Percentiles rank a stretch among this genome's conserved stretches.
These are phyloP conservation scores for Pochonia chlamydosporia DNA, from an alignment of 2,329 filamentous ascomycete species.

Conservation along the genomic window DNA sequence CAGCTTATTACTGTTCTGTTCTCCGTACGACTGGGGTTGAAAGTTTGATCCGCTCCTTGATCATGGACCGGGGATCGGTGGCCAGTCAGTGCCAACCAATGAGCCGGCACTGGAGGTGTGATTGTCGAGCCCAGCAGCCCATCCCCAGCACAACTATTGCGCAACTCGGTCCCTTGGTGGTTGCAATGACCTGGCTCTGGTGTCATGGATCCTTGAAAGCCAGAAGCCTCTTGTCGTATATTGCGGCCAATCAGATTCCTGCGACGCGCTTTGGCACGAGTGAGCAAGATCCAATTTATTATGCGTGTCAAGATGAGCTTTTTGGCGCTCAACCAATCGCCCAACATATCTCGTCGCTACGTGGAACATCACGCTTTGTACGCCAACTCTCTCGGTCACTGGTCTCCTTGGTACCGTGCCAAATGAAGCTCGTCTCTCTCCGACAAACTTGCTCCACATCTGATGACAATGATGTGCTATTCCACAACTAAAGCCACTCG, in stretches of 20 bases:
- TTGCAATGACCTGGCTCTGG: neutral
- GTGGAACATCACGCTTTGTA: too few relatives aligned
- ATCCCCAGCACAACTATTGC: slow-evolving; percentile 1
- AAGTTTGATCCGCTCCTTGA: neutral
- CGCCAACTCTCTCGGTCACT: too few relatives aligned
- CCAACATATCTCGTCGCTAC: too few relatives aligned
- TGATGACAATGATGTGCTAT: too few relatives aligned
- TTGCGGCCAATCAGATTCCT: slow-evolving; percentile 3
- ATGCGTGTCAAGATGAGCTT: slow-evolving; percentile 7
- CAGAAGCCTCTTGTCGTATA: neutral
- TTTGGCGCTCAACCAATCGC: neutral
- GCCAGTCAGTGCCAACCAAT: slow-evolving; percentile 1
- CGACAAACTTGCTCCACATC: too few relatives aligned
- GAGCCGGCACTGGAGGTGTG: neutral
- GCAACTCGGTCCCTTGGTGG: slow-evolving; percentile 4
- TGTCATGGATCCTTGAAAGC: slow-evolving; percentile 1
- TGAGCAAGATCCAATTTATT: slow-evolving; percentile 8
- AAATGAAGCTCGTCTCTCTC: neutral
- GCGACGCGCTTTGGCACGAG: slow-evolving; percentile 7
- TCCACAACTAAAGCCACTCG: too few relatives aligned
- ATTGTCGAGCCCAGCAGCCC: neutral
- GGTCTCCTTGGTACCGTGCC: too few relatives aligned
- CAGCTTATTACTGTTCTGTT: too few relatives aligned
- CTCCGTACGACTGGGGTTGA: neutral
- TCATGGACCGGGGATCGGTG: neutral